Evolutionary conservation across 148 eudicot genomes (phyloP).

Genomic region (Drosera capensis): DNA sequence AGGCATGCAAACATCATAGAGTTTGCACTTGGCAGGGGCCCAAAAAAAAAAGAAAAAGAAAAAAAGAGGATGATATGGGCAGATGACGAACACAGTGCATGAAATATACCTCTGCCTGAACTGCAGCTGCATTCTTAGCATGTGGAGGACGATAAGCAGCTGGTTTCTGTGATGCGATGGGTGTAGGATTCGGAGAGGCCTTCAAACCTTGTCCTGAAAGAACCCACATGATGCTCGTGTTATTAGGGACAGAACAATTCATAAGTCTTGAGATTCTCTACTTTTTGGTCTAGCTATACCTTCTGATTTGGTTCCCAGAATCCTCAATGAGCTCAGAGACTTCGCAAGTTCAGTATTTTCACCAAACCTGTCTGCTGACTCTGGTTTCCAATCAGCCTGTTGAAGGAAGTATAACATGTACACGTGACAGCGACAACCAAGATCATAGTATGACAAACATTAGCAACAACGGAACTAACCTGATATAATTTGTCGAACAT

Average conservation of each 20-base stretch:
- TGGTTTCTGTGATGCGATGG: conserved; percentile 74
- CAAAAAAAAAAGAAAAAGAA: no score
- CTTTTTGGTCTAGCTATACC: no score
- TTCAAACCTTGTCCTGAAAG: conserved; percentile 56
- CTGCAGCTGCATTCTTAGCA: conserved; percentile 72
- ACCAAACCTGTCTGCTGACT: conserved; percentile 67
- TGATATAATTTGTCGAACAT: conserved; percentile 88
- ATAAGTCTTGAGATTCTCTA: no score
- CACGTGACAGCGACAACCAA: background rate
- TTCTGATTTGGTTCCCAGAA: conserved; percentile 48
- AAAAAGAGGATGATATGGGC: no score
- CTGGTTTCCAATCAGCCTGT: conserved; percentile 98
- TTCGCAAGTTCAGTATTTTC: conserved; percentile 57
- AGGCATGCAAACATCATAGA: no score
- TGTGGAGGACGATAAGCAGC: conserved; percentile 96
- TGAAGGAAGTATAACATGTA: conserved; percentile 8
- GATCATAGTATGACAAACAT: background rate
- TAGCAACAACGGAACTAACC: conserved; percentile 37
- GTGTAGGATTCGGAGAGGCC: conserved; percentile 33
- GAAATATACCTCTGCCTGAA: conserved; percentile 90
- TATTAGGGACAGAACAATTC: no score
- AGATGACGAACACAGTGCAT: no score
- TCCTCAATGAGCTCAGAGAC: conserved; percentile 51
- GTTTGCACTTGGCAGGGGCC: no score
- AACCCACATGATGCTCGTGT: no score